Conservation (phyloP, 129 eudicot species). For the Escallonia rubra region DNA sequence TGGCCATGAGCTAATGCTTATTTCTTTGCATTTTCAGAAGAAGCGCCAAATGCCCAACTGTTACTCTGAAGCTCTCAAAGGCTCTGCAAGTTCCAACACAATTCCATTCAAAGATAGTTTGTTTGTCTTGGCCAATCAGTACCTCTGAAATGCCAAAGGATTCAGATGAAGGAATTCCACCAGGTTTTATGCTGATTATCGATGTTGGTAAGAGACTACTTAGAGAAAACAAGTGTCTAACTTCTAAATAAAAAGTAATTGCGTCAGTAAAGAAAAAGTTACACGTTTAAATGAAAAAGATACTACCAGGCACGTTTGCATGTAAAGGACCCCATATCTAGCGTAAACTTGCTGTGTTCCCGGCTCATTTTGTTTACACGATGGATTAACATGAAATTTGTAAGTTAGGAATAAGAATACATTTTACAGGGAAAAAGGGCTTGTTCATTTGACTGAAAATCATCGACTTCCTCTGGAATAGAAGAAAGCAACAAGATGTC, state of each 20-base stretch:
- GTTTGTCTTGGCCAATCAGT: constrained; percentile 18
- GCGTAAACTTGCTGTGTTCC: background rate
- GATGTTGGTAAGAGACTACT: no score
- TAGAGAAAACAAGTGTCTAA: constrained; percentile 3
- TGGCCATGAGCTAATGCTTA: constrained; percentile 33
- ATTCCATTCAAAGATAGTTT: constrained; percentile 55
- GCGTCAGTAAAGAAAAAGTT: background rate
- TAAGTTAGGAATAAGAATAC: no score
- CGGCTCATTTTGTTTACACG: no score
- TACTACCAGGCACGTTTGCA: background rate
- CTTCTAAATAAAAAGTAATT: constrained; percentile 1
- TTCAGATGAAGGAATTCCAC: constrained; percentile 3
- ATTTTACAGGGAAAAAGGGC: no score
- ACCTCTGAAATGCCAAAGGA: background rate
- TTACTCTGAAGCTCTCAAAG: constrained; percentile 10
- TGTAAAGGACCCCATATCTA: background rate
- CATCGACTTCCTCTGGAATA: no score
- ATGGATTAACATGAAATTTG: no score
- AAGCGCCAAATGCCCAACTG: constrained; percentile 10
- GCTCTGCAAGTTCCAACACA: constrained; percentile 8
- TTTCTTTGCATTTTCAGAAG: constrained; percentile 47
- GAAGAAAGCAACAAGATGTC: no score
- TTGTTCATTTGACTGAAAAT: no score
- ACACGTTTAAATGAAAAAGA: background rate
- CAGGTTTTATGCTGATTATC: background rate